Conservation (phyloP, 208 protist genomes). For the Jaenimonas drosophilae region DNA sequence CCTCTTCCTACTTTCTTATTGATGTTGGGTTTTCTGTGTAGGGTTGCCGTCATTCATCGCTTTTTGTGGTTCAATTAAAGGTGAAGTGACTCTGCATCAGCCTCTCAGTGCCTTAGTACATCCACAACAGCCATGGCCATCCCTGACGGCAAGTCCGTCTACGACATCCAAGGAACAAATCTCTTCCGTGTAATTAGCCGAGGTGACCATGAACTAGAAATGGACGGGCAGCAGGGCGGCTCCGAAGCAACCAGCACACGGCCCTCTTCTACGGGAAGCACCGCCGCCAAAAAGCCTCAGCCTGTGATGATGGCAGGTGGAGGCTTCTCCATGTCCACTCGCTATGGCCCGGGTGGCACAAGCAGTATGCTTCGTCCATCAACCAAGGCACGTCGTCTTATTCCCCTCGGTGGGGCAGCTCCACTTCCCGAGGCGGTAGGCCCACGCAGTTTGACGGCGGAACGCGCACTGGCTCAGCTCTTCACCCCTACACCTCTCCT, state of each 20-base stretch:
- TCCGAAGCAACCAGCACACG: not conserved
- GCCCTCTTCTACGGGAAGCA: not conserved
- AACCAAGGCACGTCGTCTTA: not conserved
- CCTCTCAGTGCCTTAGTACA: too few relatives aligned
- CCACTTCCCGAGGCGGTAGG: too few relatives aligned
- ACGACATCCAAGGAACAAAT: constrained; percentile 57
- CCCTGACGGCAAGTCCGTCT: constrained; percentile 35
- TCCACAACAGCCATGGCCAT: constrained; percentile 25
- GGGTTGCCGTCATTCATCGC: too few relatives aligned
- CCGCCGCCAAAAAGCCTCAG: too few relatives aligned
- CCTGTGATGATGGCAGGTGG: constrained; percentile 2
- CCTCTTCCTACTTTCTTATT: too few relatives aligned
- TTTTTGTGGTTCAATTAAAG: too few relatives aligned
- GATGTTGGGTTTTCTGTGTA: too few relatives aligned
- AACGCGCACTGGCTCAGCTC: constrained; percentile 20
- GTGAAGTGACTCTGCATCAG: too few relatives aligned
- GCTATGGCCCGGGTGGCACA: constrained; percentile 2
- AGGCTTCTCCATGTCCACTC: constrained; percentile 1
- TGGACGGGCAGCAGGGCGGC: not conserved
- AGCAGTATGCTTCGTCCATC: too few relatives aligned
- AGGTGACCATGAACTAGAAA: constrained; percentile 8
- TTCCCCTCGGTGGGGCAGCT: not conserved
- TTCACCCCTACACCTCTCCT: constrained; percentile 25
- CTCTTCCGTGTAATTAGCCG: constrained; percentile 45
- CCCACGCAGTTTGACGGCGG: constrained; percentile 5